Base-by-base conservation (phyloP, 495 filamentous ascomycete species). In the Annulohypoxylon maeteangense region DNA sequence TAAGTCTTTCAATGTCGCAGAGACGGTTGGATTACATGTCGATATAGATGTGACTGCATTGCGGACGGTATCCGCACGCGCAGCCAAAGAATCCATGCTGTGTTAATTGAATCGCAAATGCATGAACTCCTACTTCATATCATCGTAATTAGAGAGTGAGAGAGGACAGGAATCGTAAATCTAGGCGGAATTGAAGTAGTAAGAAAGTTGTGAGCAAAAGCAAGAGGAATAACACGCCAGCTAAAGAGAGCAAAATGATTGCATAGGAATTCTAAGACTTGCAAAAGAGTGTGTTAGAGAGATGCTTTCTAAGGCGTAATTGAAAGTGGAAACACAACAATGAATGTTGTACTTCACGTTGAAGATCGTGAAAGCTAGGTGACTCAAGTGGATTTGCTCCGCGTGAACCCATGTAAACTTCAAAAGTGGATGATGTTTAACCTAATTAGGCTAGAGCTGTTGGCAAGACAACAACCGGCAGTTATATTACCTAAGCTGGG, bases 11-110 rank as follows among this genome's bases (percentile, higher is more conserved):
- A 90, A 78, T 12, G 82, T 73, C 48, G 81, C 80, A 3, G 80
- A 79, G 7, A 79, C 87, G 5, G 80, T 67, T 27, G 85, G 80
- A 16, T 84, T 84, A 70, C 87, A 89, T 71, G 85, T 86, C 68
- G 84, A 80, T 44, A 82, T 74, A 12, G 86, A 85, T 25, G 79
- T 59, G 36, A 87, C 80, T 12, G 86, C 83, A 60, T 76, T 74
- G 74, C 85, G 83, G 73, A 88, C 81, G n/a, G 82, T 79, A 57
- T 87, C 86, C 47, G 79, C 80, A 31, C 78, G 78, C 7, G 77
- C 63, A 57, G 75, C 68, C 62, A 78, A 40, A 29, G 85, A 79
- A 74, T 81, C 78, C 86, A 88, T 87, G 69, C 75, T 65, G 62
- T 57, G 34, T 62, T 31, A 62, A 45, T 58, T 74, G 58, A 44